These are phyloP conservation scores for Colletotrichum cuscutae DNA, from an alignment of 2,329 filamentous ascomycete species.

Conservation along the genomic window DNA sequence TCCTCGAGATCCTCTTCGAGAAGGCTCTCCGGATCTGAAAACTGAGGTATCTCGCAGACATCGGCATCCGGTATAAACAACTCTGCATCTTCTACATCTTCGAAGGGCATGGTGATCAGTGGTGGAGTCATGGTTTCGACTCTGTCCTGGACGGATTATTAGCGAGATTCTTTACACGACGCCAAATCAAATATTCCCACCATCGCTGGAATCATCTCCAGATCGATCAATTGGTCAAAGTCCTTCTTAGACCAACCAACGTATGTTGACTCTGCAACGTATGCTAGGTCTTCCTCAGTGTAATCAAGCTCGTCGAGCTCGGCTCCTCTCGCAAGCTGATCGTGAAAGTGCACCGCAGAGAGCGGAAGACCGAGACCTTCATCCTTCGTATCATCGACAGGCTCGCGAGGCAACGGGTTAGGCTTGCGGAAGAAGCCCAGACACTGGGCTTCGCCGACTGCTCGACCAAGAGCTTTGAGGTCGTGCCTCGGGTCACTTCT, in stretches of 20 bases:
- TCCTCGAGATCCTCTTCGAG: not conserved
- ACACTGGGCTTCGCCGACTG: not conserved
- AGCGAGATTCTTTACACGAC: not conserved
- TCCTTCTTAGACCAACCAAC: not conserved
- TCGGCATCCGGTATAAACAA: constrained; percentile 38
- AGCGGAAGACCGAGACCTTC: constrained; percentile 27
- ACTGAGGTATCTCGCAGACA: constrained; percentile 40
- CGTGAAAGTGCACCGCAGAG: constrained; percentile 17
- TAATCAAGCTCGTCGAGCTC: constrained; percentile 20
- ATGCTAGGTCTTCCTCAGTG: constrained; percentile 8
- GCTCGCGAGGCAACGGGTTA: constrained; percentile 20
- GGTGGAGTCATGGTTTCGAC: constrained; percentile 1
- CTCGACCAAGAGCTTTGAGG: not conserved
- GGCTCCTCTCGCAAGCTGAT: constrained; percentile 17
- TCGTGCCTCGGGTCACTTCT: constrained; percentile 21
- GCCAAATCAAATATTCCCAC: not conserved
- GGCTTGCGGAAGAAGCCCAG: constrained; percentile 19
- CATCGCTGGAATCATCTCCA: constrained; percentile 6
- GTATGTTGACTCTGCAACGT: constrained; percentile 3
- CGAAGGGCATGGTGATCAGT: not conserved
- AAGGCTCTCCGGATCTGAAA: constrained; percentile 45
- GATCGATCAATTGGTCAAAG: not conserved
- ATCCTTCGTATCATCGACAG: constrained; percentile 30
- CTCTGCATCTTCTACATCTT: constrained; percentile 11
- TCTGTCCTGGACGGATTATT: constrained; percentile 22